Base-by-base conservation (phyloP, 2,329 filamentous ascomycete species). In the Fusarium sulawesiense region DNA sequence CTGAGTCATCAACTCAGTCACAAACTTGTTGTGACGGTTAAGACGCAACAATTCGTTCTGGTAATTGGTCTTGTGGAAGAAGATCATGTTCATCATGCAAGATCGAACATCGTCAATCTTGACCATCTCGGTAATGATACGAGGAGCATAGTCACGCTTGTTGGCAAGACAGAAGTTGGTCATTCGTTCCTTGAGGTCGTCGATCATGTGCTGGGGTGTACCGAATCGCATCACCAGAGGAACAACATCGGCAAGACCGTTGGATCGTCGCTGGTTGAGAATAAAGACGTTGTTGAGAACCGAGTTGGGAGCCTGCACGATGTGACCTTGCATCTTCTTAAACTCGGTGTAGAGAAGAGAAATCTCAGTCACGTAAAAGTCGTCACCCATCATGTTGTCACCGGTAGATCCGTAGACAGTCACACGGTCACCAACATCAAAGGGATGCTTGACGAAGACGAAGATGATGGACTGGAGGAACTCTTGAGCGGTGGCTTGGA, bases 31-130 rank as follows among this genome's bases (percentile, higher is more conserved):
- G 75, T 96, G 92, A 20, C 95, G 89, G 73, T 92, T 93, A 4
- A 98, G 87, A 82, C 95, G 94, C 25, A 98, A 85, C 46, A 97
- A 85, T 78, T 98, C 95, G 77, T 98, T 98, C 78, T 98, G 95
- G 88, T 92, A 98, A 79, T 95, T 98, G 63, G 92, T 93, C 80
- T 98, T 98, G 87, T 98, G 97, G 84, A 98, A 98, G 84, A 97
- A 97, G 76, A 98, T 91, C 60, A 98, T 89, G 80, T 97, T 98
- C 76, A 98, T 87, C 6, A 90, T 94, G 76, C 97, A 91, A 8
- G 91, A 92, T 77, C 95, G 93, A 37, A 94, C 93, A 74, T 97
- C 91, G 25, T 91, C 89, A 54, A 98, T 90, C 11, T 89, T 89
- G 25, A 88, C 89, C 73, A 98, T 84, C 80, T 97, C 94, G 0